phyloP scores from a whole-genome alignment of 345 rosid species.

The Mercurialis annua region DNA sequence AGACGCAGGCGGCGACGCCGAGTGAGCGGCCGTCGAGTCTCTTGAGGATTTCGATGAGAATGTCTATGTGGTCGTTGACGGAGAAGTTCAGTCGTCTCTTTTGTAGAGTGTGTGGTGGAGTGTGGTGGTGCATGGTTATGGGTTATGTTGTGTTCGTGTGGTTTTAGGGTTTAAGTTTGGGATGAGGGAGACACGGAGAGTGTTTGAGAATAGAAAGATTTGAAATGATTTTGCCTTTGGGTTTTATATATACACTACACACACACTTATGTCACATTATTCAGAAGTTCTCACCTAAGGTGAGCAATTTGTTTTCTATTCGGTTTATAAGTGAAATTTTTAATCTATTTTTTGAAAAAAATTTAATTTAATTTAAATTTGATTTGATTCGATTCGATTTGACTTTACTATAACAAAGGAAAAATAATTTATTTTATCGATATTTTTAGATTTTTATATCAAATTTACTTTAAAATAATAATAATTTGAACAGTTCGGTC shows the following conservation, averaged over 20 bases:
- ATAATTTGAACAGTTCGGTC: too few relatives aligned
- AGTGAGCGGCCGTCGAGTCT: conserved; percentile 86
- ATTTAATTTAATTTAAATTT: too few relatives aligned
- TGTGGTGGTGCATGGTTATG: neutral
- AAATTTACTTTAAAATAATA: too few relatives aligned
- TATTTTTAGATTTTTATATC: too few relatives aligned
- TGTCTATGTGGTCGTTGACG: conserved; percentile 84
- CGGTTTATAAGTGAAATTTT: too few relatives aligned
- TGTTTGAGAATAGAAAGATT: too few relatives aligned
- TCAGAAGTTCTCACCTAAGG: too few relatives aligned
- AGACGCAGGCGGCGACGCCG: conserved; percentile 77
- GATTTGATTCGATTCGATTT: too few relatives aligned
- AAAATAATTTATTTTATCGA: too few relatives aligned
- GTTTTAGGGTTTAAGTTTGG: neutral
- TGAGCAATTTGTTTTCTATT: too few relatives aligned
- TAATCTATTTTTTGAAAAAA: too few relatives aligned
- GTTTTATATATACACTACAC: neutral
- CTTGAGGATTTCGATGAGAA: conserved; percentile 65
- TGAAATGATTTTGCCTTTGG: neutral
- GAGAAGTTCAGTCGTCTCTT: conserved; percentile 37
- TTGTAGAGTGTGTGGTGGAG: neutral
- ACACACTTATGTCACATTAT: neutral
- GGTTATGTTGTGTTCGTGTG: neutral
- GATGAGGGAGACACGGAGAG: conserved; percentile 2
- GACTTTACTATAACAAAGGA: too few relatives aligned